Evolutionary conservation across 2,329 filamentous ascomycete species (phyloP).

Genomic region (Monosporascus sp.): DNA sequence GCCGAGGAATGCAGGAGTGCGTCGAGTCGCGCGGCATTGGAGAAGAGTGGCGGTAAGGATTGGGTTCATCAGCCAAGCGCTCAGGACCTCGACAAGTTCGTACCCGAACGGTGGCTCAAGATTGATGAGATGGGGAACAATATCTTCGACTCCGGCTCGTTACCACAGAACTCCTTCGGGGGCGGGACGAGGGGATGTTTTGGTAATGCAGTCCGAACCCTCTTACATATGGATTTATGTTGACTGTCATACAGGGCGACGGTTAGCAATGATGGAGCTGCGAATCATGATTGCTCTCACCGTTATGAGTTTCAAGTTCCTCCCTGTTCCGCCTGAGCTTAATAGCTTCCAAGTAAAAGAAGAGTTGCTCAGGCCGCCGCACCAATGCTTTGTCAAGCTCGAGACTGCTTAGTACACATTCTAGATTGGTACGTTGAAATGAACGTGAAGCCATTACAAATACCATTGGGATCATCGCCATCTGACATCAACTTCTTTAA

Average conservation of each 20-base stretch:
- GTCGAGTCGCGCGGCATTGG: slow-evolving; percentile 6
- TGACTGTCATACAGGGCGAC: slow-evolving; percentile 3
- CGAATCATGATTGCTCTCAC: slow-evolving; percentile 12
- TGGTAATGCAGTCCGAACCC: slow-evolving; percentile 4
- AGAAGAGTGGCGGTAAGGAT: slow-evolving; percentile 4
- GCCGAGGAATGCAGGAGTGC: slow-evolving; percentile 7
- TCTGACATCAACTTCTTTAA: too few relatives aligned
- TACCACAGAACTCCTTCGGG: slow-evolving; percentile 8
- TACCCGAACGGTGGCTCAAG: slow-evolving; percentile 10
- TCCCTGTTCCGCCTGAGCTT: slow-evolving; percentile 7
- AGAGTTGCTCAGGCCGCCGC: slow-evolving; percentile 7
- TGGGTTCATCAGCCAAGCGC: slow-evolving; percentile 5
- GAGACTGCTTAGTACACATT: slow-evolving; percentile 1
- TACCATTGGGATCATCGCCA: too few relatives aligned
- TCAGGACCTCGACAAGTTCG: slow-evolving; percentile 8
- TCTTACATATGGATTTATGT: background rate
- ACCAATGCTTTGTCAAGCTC: slow-evolving; percentile 9
- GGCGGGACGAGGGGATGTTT: slow-evolving; percentile 13
- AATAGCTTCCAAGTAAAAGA: slow-evolving; percentile 10
- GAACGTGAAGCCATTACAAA: too few relatives aligned
- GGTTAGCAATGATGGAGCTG: slow-evolving; percentile 12
- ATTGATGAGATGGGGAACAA: slow-evolving; percentile 5
- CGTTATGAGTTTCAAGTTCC: slow-evolving; percentile 11
- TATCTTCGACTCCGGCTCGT: slow-evolving; percentile 7
- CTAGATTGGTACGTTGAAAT: too few relatives aligned